Evolutionary conservation across 2,329 filamentous ascomycete genomes (phyloP).

Genomic region (Setomelanomma holmii): DNA sequence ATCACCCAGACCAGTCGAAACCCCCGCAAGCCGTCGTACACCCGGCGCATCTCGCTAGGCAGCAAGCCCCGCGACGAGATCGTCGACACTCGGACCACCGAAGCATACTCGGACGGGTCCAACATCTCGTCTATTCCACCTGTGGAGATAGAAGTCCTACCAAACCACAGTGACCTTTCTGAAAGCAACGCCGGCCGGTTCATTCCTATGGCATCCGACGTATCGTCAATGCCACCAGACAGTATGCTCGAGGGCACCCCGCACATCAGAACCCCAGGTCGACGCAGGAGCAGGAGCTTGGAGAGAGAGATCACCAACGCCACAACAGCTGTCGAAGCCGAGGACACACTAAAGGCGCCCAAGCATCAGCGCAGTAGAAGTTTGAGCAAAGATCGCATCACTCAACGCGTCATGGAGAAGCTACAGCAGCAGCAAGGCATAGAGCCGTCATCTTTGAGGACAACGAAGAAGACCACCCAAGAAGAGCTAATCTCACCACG

Average conservation of each 20-base stretch:
- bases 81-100: conserved; percentile 39
- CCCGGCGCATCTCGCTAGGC: conserved; percentile 70
- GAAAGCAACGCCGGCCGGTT: conserved; percentile 67
- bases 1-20: conserved; percentile 81
- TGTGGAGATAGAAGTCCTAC: conserved; percentile 87
- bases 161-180: conserved; percentile 72
- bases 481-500: conserved; percentile 40
- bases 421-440: conserved; percentile 60
- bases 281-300: conserved; percentile 60
- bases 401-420: conserved; percentile 73
- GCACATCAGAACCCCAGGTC: conserved; percentile 53
- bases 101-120: conserved; percentile 78
- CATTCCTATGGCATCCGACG: conserved; percentile 76
- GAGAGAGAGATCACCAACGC: conserved; percentile 49
- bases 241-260: conserved; percentile 68
- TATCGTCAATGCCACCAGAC: conserved; percentile 81
- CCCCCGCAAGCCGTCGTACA: conserved; percentile 71
- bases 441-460: conserved; percentile 47
- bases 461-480: conserved; percentile 29
- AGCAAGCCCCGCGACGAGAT: conserved; percentile 52
- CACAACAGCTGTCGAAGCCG: conserved; percentile 19
- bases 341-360: conserved; percentile 65
- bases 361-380: conserved; percentile 66
- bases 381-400: conserved; percentile 70
- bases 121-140: conserved; percentile 73